Conservation (phyloP, 768 basidiomycete species). For the Hemileccinum rubropunctum region DNA sequence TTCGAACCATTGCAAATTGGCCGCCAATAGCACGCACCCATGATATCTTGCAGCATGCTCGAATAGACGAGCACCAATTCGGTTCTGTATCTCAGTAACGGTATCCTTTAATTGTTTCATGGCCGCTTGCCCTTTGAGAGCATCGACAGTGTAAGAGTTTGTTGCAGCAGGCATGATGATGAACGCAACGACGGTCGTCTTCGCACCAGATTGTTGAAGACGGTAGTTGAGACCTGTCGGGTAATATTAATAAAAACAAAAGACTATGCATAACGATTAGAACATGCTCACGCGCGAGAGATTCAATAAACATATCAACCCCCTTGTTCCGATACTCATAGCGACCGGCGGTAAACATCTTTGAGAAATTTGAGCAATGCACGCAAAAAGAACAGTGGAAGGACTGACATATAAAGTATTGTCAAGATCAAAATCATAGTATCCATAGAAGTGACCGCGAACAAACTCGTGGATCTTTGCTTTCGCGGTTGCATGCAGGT, state of each 20-base stretch:
- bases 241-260: not conserved
- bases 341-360: slow-evolving; percentile 99
- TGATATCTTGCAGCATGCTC: slow-evolving; percentile 93
- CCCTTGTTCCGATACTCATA: slow-evolving; percentile 99
- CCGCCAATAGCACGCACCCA: slow-evolving; percentile 52
- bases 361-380: slow-evolving; percentile 8
- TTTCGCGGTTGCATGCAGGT: slow-evolving; percentile 88
- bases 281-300: slow-evolving; percentile 71
- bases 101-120: slow-evolving; percentile 96
- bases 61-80: slow-evolving; percentile 88
- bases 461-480: slow-evolving; percentile 99
- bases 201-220: slow-evolving; percentile 60
- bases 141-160: slow-evolving; percentile 96
- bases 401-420: slow-evolving; percentile 77
- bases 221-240: slow-evolving; percentile 53
- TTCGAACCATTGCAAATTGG: not conserved
- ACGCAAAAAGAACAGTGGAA: not conserved
- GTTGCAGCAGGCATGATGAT: slow-evolving; percentile 98
- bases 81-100: slow-evolving; percentile 91
- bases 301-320: slow-evolving; percentile 99
- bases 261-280: not conserved
- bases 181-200: slow-evolving; percentile 91
- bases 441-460: slow-evolving; percentile 96
- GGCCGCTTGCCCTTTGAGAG: slow-evolving; percentile 95
- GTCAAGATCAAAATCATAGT: slow-evolving; percentile 94